Base-by-base conservation (phyloP, 352 stramenopile genomes). In the Phytophthora macrochlamydospora region DNA sequence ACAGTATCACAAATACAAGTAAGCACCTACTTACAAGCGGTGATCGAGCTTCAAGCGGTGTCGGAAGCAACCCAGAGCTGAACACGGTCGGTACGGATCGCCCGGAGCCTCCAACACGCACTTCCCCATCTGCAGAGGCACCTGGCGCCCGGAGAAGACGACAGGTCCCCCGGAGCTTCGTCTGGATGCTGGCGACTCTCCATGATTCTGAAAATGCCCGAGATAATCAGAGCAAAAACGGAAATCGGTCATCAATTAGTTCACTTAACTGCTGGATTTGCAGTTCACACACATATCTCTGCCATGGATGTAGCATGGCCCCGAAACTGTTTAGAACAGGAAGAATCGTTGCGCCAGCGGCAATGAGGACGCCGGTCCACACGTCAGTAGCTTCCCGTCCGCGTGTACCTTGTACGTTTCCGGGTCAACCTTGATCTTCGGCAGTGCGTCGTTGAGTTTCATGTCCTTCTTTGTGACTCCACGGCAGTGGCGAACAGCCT, bases 401-500 rank as follows among this genome's bases (percentile, higher is more conserved):
- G 91, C 94, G 28, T 86, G 84, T 29, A 99, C 96, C 72, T 97
- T 83, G 79, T 98, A 99, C 12, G 97, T 99, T 83, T 99, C 96
- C 8, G 97, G 93, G 73, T 99, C 89, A 31, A 99, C 97, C 29
- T 87, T 77, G 58, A 99, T 96, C 56, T 96, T 90, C 28, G 96
- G 96, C 40, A 95, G 83, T n/a, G 81, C 81, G 78, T 98, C 79
- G 76, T 99, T 99, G 32, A 98, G 81, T 51, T 98, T 90, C 97
- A 99, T 99, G 79, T 99, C 92, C 38, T 94, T 89, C 77, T 99
- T 99, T 18, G 83, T 92, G 35, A 99, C 32, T 24, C 81, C 73
- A 7, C 93, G 83, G 62, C 92, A 98, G 29, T 84, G 73, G 9
- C 74, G 76, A 18, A 98, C 94, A 6, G 89, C 72, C 56, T 89